These are phyloP conservation scores for Aspergillus alliaceus DNA, from an alignment of 2,329 filamentous ascomycete species.

Conservation along the genomic window DNA sequence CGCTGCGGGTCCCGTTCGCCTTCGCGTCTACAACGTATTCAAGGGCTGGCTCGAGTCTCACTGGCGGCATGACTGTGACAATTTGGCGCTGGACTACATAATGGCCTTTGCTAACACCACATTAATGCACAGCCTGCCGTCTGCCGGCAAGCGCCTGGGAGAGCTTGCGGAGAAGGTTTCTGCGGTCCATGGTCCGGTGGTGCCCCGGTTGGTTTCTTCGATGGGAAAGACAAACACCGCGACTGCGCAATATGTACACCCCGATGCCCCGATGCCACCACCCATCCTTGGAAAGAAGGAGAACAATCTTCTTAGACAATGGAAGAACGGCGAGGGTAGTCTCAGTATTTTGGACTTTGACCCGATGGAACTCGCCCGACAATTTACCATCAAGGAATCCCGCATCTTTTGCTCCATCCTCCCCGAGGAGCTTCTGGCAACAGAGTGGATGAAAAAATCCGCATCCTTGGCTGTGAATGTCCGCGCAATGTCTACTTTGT, in stretches of 20 bases:
- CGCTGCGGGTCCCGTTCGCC: constrained; percentile 75
- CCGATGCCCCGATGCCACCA: constrained; percentile 70
- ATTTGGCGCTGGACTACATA: constrained; percentile 72
- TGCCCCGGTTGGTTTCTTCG: constrained; percentile 78
- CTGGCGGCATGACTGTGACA: constrained; percentile 82
- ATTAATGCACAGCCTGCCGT: constrained; percentile 67
- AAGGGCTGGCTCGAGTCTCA: constrained; percentile 97
- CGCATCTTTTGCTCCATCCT: constrained; percentile 87
- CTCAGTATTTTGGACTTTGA: constrained; percentile 88
- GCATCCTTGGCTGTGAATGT: constrained; percentile 82
- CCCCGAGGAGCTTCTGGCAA: constrained; percentile 85
- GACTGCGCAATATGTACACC: constrained; percentile 66
- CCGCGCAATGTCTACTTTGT: constrained; percentile 87
- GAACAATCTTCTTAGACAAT: constrained; percentile 67
- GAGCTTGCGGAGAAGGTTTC: constrained; percentile 80
- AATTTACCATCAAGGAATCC: constrained; percentile 91
- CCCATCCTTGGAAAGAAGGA: constrained; percentile 75
- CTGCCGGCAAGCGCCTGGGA: constrained; percentile 74
- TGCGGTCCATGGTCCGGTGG: constrained; percentile 69
- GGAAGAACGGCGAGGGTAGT: constrained; percentile 68
- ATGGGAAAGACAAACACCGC: constrained; percentile 86
- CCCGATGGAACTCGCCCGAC: constrained; percentile 82
- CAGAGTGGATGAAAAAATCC: constrained; percentile 90
- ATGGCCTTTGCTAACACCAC: constrained; percentile 75
- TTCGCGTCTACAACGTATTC: constrained; percentile 93